Conservation (phyloP, 495 filamentous ascomycete species). For the Parmelia sp. region DNA sequence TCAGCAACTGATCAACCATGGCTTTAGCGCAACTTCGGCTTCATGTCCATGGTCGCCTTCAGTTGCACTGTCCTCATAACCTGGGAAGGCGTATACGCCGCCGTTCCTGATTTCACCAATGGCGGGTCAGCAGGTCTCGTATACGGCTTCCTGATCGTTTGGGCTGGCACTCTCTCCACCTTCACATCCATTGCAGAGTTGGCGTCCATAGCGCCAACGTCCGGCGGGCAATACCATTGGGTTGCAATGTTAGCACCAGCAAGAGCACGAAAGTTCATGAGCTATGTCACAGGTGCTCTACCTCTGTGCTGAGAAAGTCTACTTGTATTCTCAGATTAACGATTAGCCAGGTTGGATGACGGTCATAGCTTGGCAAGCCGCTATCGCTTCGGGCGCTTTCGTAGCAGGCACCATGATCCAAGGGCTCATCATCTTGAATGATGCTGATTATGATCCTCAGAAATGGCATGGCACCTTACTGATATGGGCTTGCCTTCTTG, state of each 20-base stretch:
- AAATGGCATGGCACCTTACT: slow-evolving; percentile 40
- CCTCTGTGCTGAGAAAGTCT: not conserved
- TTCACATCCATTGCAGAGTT: too few species aligned
- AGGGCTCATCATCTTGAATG: slow-evolving; percentile 36
- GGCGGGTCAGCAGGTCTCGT: too few species aligned
- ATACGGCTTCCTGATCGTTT: too few species aligned
- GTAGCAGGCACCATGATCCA: slow-evolving; percentile 39
- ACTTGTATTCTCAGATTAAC: not conserved
- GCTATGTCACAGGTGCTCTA: slow-evolving; percentile 35
- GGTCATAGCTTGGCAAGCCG: slow-evolving; percentile 34
- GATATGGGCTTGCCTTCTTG: slow-evolving; percentile 34
- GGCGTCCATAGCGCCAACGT: too few species aligned
- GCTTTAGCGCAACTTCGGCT: too few species aligned
- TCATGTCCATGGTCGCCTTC: too few species aligned
- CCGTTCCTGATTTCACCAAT: too few species aligned
- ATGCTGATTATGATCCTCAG: slow-evolving; percentile 28
- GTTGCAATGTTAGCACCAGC: slow-evolving; percentile 37
- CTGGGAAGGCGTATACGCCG: too few species aligned
- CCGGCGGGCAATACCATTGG: slow-evolving; percentile 42
- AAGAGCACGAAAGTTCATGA: slow-evolving; percentile 32
- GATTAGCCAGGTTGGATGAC: slow-evolving; percentile 29
- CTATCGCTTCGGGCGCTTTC: slow-evolving; percentile 31
- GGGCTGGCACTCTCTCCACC: too few species aligned
- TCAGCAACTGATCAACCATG: too few species aligned
- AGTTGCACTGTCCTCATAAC: too few species aligned